Base-by-base conservation (phyloP, 2,329 filamentous ascomycete genomes). In the Stylonectria norvegica region DNA sequence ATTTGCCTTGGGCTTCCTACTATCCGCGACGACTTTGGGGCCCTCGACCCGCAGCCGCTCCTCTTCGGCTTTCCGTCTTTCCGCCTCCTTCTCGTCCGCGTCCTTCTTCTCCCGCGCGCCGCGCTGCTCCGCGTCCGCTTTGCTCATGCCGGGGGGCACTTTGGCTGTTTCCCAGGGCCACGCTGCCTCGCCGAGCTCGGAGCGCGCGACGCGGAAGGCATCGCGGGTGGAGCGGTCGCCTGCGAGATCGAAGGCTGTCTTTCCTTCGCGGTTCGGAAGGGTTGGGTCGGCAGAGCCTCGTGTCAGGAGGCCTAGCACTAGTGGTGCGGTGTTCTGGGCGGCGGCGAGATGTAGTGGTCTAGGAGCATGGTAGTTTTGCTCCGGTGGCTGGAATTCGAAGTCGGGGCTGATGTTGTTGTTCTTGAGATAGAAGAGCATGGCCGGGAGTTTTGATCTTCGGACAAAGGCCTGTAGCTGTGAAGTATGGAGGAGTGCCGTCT, bases 331-430 rank as follows among this genome's bases (percentile, higher is more conserved):
- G 63, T 93, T 93, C 18, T 87, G 81, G 5, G 86, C 81, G 2
- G 93, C 85, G 1, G 91, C 89, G 3, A 97, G 73, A 63, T 97
- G 93, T 5, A 98, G 76, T 0, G 86, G 79, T 0, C 88, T 93
- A 0, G 90, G 78, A 1, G 89, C 84, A 57, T 95, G 89, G 60
- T 89, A 76, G 53, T 90, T 83, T 37, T 83, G 77, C 43, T 85
- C 78, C 1, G 71, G 53, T 0, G 89, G 89, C 40, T 82, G 73
- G 61, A 97, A 95, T 17, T 69, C 71, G 58, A 95, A 96, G 43
- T 85, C 75, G 0, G 86, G 60, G 2, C 78, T 69, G 8, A 97
- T 70, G 3, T 71, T 69, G 65, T 96, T 95, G 46, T 77, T 83
- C 47, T 81, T 79, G 5, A 98, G 70, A 60, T 97, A 98, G 1